Conservation (phyloP, 2,329 filamentous ascomycete species). For the Verticillium dahliae region DNA sequence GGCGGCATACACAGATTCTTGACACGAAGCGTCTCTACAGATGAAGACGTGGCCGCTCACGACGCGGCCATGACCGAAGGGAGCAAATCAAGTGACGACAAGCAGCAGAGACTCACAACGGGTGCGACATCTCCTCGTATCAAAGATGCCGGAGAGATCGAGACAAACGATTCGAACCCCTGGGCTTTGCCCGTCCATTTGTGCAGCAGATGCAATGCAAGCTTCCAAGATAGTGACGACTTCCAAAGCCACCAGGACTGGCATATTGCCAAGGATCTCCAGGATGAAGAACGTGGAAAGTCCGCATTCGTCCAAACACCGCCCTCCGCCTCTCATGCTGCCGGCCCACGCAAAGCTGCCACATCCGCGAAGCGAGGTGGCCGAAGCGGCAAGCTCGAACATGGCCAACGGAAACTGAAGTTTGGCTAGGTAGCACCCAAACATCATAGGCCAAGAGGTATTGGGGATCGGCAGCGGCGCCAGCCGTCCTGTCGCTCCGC, state of each 20-base stretch:
- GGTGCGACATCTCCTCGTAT: background rate
- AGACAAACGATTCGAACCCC: constrained; percentile 8
- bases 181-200: constrained; percentile 18
- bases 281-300: constrained; percentile 53
- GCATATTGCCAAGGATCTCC: constrained; percentile 87
- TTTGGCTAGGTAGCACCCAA: constrained; percentile 37
- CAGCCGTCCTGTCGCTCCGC: background rate
- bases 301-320: constrained; percentile 32
- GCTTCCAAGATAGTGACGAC: constrained; percentile 50
- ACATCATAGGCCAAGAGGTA: background rate
- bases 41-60: constrained; percentile 15
- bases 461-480: background rate
- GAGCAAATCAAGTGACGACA: background rate
- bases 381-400: constrained; percentile 35
- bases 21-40: constrained; percentile 28
- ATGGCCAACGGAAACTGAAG: constrained; percentile 53
- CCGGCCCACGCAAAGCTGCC: constrained; percentile 21
- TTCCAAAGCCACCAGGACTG: constrained; percentile 80
- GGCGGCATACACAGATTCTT: constrained; percentile 56
- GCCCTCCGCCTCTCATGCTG: constrained; percentile 22
- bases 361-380: constrained; percentile 30
- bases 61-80: constrained; percentile 10
- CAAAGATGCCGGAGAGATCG: background rate
- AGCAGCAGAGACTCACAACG: constrained; percentile 16
- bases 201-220: constrained; percentile 61